Base-by-base conservation (phyloP, 2,329 filamentous ascomycete species). In the Fusarium torulosum region DNA sequence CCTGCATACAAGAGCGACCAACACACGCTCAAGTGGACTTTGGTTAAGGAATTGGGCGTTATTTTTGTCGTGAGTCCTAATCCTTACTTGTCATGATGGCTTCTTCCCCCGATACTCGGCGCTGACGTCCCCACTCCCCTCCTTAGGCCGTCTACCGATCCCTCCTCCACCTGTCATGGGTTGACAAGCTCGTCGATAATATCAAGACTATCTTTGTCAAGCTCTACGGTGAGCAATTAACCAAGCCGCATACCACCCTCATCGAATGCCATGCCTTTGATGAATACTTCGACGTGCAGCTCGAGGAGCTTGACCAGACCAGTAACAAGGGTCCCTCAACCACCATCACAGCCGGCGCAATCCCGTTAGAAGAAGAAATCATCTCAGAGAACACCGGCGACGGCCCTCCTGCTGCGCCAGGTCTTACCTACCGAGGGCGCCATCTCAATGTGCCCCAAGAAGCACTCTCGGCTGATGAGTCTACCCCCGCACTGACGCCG, bases 151-250 rank as follows among this genome's bases (percentile, higher is more conserved):
- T 99, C 68, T 99, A 99, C 79, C 92, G 97, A 77, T 97, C 94
- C 38, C 88, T 99, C 31, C 86, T 99, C 29, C 94, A 97, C 79
- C 87, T 99, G 10, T 94, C 92, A 14, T 99, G 96, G 96, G 93
- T 98, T 69, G 96, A 99, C 79, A 94, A 96, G 78, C 90, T 99
- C 46, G 89, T 99, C 70, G 95, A 97, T 75, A 97, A 98, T 75
- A 93, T 98, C 74, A 93, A 91, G 77, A 94, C 92, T 11, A 90
- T 99, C 33, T 99, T 98, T 76, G 86, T 96, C 70, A 92, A 94
- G 69, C 85, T 97, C 27, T 99, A 98, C 78, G 92, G 90, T 70
- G 91, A 96, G 59, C 91, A 97, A 78, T 83, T 99, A 55, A 94
- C 89, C 77, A 92, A 92, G 72, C 88, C 91, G 25, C 88, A 95